Evolutionary conservation across 169 alveolate genomes (phyloP), one percentile per base, ranked within the genome.

Genomic region (Eimeria praecox): DNA sequence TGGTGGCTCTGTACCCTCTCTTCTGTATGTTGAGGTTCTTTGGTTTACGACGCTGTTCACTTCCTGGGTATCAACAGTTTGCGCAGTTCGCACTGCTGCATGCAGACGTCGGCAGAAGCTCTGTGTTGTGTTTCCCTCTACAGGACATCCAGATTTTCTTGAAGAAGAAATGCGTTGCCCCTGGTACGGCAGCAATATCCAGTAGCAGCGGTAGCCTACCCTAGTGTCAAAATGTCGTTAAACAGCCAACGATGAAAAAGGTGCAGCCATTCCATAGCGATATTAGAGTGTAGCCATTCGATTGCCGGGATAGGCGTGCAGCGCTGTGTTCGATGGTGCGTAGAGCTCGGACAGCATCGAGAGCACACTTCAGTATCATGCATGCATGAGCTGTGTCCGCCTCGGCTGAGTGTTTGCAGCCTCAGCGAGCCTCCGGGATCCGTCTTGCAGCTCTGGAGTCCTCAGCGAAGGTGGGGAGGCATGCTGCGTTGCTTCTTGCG

Each of bases 361-460:
- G 52, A 4, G 49, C 18, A 71, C 82, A 16, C 42, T 35, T n/a
- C 12, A 8, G 16, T 64, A 5, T 30, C 75, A 64, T 35, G 30
- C 16, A 2, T 16, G 30, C 30, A 16, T 35, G 12, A 18, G 62
- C 64, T 44, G 22, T 78, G 42, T 42, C 3, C 38, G 38, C 46
- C 30, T 73, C 40, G 4, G 27, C 22, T 40, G 24, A 71, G 18
- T 83, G 77, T 20, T 4, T 40, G 69, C 93, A 86, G 93, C 80
- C 49, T 54, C 93, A 35, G 93, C 93, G 4, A 86, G 93, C 62
- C 56, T 86, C 22, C 77, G 80, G 40, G 93, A 86, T 64, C 93
- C 93, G 24, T 86, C 93, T 18, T 86, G 93, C 93, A 86, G 93
- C 80, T 86, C 93, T 59, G 93, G 93, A 10, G 42, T 62, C 46